A percentile compares a stretch with the other conserved stretches of the same genome.
Conservation (phyloP, 345 rosid species). For the Brassica napus region Da-Ae NC_063443.1:7715001-7715500, state of each 20-base stretch:
- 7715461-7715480: not conserved
- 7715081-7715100: no score
- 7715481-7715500: not conserved
- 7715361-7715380: not conserved
- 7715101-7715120: not conserved
- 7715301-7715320: not conserved
- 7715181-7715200: not conserved
- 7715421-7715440: no score
- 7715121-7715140: not conserved
- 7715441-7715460: no score
- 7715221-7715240: not conserved
- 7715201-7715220: not conserved
- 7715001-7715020: no score
- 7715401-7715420: no score
- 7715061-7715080: no score
- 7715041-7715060: no score
- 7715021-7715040: no score
- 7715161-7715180: not conserved
- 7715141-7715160: not conserved
- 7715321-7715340: conserved; percentile 10
- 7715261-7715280: not conserved
- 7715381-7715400: not conserved
- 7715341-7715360: not conserved
- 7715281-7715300: not conserved
- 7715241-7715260: not conserved